Evolutionary conservation across 2,329 filamentous ascomycete species (phyloP), one percentile per base, ranked within the genome.

Genomic region (Neonectria coccinea): DNA sequence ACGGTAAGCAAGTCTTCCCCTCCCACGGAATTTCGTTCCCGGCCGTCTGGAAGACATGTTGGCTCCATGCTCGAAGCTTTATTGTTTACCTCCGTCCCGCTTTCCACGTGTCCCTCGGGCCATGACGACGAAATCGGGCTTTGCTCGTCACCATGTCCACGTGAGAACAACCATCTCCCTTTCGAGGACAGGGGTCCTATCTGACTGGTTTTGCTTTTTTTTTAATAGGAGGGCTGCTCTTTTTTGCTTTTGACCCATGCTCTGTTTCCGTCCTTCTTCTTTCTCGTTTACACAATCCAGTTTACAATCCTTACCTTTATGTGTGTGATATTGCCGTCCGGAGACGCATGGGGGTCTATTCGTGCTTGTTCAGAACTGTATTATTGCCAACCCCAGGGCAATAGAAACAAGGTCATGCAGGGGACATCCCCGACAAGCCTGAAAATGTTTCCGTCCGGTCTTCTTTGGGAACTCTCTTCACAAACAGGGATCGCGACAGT

Each of bases 151-250:
- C 14, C 39, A 20, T 27, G 20, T n/a, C 44, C 20, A n/a, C 45
- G 42, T 52, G 56, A 42, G 50, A 42, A 31, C 48, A 59, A 22
- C 22, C 22, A 22, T 22, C 22, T 22, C 22, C 22, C 27, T 29
- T 9, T 25, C 25, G 25, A 42, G 41, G 50, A 42, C 44, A 53
- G 48, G 27, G 51, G 7, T 14, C 29, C 6, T 5, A 18, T 59
- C 12, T 48, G 57, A 39, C 50, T 41, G 16, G 20, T 39, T 59
- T 54, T 59, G 41, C 57, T 59, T 59, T 59, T 59, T 59, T 59
- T n/a, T n/a, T n/a, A n/a, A n/a, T n/a, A n/a, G n/a, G 20, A 51
- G 29, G 48, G 48, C n/a, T n/a, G 47, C n/a, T 14, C 27, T 20
- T 52, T 39, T 52, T 39, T 44, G 14, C 20, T 41, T 27, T 20